Base-by-base conservation (phyloP, 1,139 yeast species). In the Protomyces inundatus region DNA sequence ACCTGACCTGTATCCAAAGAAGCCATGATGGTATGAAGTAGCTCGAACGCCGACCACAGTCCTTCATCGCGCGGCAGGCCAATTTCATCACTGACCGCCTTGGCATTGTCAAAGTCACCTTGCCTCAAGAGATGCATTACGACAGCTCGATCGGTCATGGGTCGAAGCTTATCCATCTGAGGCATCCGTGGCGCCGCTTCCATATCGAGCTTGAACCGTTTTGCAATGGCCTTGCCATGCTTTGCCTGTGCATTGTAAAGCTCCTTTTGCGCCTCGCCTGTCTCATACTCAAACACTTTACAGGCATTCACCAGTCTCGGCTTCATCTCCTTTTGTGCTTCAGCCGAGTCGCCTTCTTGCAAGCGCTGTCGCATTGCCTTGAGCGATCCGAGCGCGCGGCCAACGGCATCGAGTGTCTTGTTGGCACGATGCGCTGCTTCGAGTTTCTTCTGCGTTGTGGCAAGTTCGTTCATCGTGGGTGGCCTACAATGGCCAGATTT, bases 121-220 rank as follows among this genome's bases (percentile, higher is more conserved):
- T 74, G 74, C 32, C 82, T 71, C 14, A 79, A 69, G 48, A 81
- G 68, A 69, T 81, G 82, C 75, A 79, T 74, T 4, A 78, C 72
- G 10, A 81, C 72, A 1, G 83, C 79, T 12, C 39, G 51, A 45
- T 55, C 52, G 40, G 45, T 50, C 50, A 52, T 61, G 30, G 48
- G 32, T 3, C 10, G 48, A 34, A 48, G 57, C 60, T 61, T 54
- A 33, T 46, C 37, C 51, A 48, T 59, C n/a, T 12, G 54, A 12
- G 54, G 60, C 39, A 46, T 12, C 53, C 30, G 40, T 10, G 55
- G 73, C 70, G 54, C 73, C 46, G 7, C 70, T 65, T 61, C 71
- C 73, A 64, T 70, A 72, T 66, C 71, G 55, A 73, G 63, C 32
- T 74, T 70, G 65, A 58, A 58, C 30, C 62, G 39, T 30, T 71